These are phyloP conservation scores for Diaporthe aspalathi DNA, from an alignment of 2,329 filamentous ascomycete genomes.

Conservation along the genomic window DNA sequence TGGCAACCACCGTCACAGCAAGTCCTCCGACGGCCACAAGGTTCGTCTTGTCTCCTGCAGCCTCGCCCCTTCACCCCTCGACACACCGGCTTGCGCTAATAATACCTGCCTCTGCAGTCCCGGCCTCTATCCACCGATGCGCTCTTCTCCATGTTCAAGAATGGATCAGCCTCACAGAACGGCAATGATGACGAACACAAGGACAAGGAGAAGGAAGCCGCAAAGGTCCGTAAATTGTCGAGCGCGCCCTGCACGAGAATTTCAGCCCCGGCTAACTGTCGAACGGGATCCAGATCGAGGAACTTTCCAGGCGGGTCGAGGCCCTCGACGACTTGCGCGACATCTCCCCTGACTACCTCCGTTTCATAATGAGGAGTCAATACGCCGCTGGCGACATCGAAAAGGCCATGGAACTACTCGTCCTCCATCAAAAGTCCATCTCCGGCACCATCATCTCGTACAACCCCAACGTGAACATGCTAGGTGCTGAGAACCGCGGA, in stretches of 20 bases:
- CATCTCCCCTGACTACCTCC: constrained; percentile 68
- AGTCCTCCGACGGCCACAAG: constrained; percentile 66
- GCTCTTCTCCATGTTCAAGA: constrained; percentile 74
- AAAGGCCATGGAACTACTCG: constrained; percentile 79
- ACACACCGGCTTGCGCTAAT: constrained; percentile 38
- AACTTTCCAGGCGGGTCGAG: constrained; percentile 54
- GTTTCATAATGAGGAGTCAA: constrained; percentile 67
- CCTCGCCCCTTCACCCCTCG: neutral
- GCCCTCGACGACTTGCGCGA: constrained; percentile 57
- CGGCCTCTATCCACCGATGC: constrained; percentile 66
- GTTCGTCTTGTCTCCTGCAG: constrained; percentile 50
- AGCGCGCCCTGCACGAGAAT: no score
- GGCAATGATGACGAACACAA: constrained; percentile 67
- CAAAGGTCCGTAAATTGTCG: constrained; percentile 49
- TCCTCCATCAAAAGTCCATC: constrained; percentile 83
- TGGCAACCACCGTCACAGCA: constrained; percentile 62
- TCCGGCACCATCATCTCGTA: constrained; percentile 83
- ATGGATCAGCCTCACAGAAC: constrained; percentile 66
- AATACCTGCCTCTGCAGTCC: constrained; percentile 50
- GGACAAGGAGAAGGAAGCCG: constrained; percentile 59
- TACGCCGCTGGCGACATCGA: constrained; percentile 77
- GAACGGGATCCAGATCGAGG: constrained; percentile 52
- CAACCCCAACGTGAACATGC: constrained; percentile 76
- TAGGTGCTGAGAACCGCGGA: constrained; percentile 87
- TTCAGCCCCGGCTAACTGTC: constrained; percentile 9